Evolutionary conservation across 768 basidiomycete genomes (phyloP), one percentile per base, ranked within the genome.

Genomic region (Vishniacozyma victoriae): DNA sequence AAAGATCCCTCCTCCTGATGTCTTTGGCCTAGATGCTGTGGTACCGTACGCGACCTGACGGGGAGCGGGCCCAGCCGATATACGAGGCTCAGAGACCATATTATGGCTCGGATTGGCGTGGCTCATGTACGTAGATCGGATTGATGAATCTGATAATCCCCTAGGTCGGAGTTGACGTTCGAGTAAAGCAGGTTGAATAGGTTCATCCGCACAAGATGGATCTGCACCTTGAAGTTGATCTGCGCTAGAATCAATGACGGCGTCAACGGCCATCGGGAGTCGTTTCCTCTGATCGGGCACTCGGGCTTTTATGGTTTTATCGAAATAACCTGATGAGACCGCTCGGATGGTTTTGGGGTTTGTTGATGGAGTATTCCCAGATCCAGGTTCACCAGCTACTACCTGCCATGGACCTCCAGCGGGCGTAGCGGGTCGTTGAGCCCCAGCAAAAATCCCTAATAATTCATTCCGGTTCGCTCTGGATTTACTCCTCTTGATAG

Each of bases 361-460:
- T 49, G 36, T 56, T 27, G 40, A 25, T 19, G 24, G 52, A 29
- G 19, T 44, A 16, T 0, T 40, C 23, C 23, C 23, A 5, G 38
- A 13, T 24, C 23, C 22, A 6, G 53, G 29, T 24, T 39, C 22
- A 35, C 41, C 44, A 11, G 35, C 54, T n/a, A 33, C 29, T 3
- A 87, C 78, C 27, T 88, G 76, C 87, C 88, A 90, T 13, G 83
- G 78, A 51, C 88, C 86, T 19, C 47, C 51, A 16, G 74, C 70
- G 11, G 73, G 55, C 3, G 73, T 68, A 23, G 73, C 70, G 7
- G 62, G 73, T 67, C 27, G 73, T 69, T 26, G 74, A 2, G 89
- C 90, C 29, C 93, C 93, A 0, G 90, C 93, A 61, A 97, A 97
- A 54, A 99, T 95, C 26, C 81, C 83, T 79, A 87, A 85, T 22